phyloP scores from a whole-genome alignment of 2,329 filamentous ascomycete genomes.

The Hysterium pulicare region DNA sequence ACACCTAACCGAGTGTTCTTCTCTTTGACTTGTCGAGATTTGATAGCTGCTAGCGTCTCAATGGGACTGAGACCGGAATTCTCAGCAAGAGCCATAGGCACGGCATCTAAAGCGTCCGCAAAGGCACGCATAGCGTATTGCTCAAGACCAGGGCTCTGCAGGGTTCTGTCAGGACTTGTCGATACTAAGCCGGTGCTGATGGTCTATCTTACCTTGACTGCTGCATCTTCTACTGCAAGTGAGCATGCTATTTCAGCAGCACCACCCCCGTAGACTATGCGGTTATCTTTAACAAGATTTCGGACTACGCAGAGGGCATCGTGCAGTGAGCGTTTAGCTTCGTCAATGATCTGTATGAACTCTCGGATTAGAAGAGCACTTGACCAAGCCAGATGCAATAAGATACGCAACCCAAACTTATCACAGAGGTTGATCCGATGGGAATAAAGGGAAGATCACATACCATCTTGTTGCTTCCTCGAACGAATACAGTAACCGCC shows the following conservation, averaged over 20 bases:
- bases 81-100: slow-evolving; percentile 95
- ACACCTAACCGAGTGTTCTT: slow-evolving; percentile 78
- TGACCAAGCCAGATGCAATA: slow-evolving; percentile 6
- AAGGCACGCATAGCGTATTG: slow-evolving; percentile 99
- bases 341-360: slow-evolving; percentile 79
- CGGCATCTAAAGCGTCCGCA: slow-evolving; percentile 84
- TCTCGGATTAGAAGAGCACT: slow-evolving; percentile 4
- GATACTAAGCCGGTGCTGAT: slow-evolving; percentile 1
- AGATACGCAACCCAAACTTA: slow-evolving; percentile 7
- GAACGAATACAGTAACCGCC: slow-evolving; percentile 92
- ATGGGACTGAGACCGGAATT: slow-evolving; percentile 96
- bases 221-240: slow-evolving; percentile 90
- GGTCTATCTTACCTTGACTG: slow-evolving; percentile 60
- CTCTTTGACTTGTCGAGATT: slow-evolving; percentile 93
- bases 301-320: slow-evolving; percentile 97
- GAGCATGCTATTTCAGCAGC: slow-evolving; percentile 97
- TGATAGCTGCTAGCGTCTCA: slow-evolving; percentile 89
- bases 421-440: slow-evolving; percentile 5
- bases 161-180: slow-evolving; percentile 5
- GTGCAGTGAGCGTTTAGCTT: slow-evolving; percentile 95
- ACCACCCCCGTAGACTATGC: slow-evolving; percentile 95
- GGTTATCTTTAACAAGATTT: slow-evolving; percentile 93
- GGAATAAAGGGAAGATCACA: slow-evolving; percentile 26
- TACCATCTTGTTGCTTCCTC: slow-evolving; percentile 99
- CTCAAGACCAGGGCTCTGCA: slow-evolving; percentile 83